Evolutionary conservation across 1,284 basidiomycete species (phyloP).

Genomic region (Ceratobasidium papillatum): DNA sequence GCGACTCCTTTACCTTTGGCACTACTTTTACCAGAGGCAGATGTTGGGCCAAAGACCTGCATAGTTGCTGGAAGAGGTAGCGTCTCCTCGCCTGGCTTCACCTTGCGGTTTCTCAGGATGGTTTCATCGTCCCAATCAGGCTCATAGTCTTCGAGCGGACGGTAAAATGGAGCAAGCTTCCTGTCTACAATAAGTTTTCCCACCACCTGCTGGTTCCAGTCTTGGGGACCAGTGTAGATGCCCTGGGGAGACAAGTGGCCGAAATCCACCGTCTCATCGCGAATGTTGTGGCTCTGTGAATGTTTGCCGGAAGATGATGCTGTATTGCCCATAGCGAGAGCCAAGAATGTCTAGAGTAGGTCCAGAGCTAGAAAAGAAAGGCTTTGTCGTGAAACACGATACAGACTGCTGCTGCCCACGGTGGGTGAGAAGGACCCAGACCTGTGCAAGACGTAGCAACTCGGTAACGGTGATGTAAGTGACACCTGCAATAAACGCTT

Average conservation of each 20-base stretch:
- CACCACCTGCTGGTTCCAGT: slow-evolving; percentile 91
- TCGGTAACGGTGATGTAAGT: slow-evolving; percentile 26
- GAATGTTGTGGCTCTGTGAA: slow-evolving; percentile 58
- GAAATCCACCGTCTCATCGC: slow-evolving; percentile 81
- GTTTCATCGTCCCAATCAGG: slow-evolving; percentile 85
- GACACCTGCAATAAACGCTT: not conserved
- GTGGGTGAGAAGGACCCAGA: slow-evolving; percentile 39
- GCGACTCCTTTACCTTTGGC: slow-evolving; percentile 35
- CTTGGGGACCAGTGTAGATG: slow-evolving; percentile 83
- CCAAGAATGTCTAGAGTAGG: not conserved
- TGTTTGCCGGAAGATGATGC: slow-evolving; percentile 62
- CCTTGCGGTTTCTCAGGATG: slow-evolving; percentile 77
- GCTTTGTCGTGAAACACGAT: slow-evolving; percentile 19
- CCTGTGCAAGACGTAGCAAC: slow-evolving; percentile 25
- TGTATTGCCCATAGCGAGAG: slow-evolving; percentile 73
- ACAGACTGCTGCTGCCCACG: slow-evolving; percentile 29
- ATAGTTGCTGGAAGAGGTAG: slow-evolving; percentile 33
- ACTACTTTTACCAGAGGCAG: slow-evolving; percentile 23
- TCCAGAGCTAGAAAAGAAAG: not conserved
- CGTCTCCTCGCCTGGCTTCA: slow-evolving; percentile 33
- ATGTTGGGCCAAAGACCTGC: slow-evolving; percentile 11
- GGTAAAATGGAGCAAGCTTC: slow-evolving; percentile 93
- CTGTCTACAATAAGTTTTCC: slow-evolving; percentile 87
- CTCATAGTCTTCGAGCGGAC: slow-evolving; percentile 92
- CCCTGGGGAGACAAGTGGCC: slow-evolving; percentile 89